Evolutionary conservation across 179 eudicot species (phyloP), one percentile per base, ranked within the genome.

Genomic region (Gypsophila paniculata): DNA sequence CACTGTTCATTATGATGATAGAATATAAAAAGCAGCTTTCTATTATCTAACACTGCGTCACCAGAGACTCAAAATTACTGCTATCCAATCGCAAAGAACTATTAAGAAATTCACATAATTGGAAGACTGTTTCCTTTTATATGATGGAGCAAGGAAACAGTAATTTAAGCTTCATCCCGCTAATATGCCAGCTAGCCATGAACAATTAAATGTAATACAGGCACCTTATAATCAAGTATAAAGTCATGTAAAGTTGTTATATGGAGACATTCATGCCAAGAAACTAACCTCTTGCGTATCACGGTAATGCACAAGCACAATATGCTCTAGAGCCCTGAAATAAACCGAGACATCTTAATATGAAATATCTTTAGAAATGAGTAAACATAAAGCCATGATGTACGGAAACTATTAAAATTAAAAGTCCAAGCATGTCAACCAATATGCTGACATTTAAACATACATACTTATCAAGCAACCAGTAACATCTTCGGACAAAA

Each of bases 381-480:
- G 14, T 26, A 51, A 49, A 67, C 39, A n/a, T 49, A 15, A 48
- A 44, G 44, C 22, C 32, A 22, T 23, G 8, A 9, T 12, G 12
- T 19, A 65, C 14, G 0, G 36, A 38, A 44, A 48, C 38, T 23
- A 38, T 17, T 8, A 25, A 0, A 69, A 34, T 15, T 8, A 34
- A 53, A 55, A 54, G 46, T 53, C 61, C 34, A 18, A 54, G 46
- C 9, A 11, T 58, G 49, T 54, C 49, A 46, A 69, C 13, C 78
- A 48, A 55, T 52, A 69, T 61, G 61, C 61, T 17, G 61, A 52
- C 36, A 71, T 68, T 70, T 13, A 59, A 62, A 44, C 70, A 52
- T 75, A 80, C 96, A 78, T 89, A 93, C 98, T 93, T 91, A 81
- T 93, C 98, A 74, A 93, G 98, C 74, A 93, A 82, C 98, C 98